phyloP scores from a whole-genome alignment of 176 grass and related monocot genomes.

The Aechmea fasciata region DNA sequence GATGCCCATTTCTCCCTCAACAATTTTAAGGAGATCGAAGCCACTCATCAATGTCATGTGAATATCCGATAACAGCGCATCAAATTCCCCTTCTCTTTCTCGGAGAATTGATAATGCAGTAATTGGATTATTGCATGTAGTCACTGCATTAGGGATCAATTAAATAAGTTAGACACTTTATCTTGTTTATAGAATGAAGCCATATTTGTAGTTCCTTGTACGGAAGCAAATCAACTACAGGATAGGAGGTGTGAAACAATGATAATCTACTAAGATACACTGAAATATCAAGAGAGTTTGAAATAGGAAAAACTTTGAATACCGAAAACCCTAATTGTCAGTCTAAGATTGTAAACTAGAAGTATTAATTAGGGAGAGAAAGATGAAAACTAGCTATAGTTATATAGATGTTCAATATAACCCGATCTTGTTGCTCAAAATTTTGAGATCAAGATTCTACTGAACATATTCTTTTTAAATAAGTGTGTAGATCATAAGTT shows the following conservation, averaged over 20 bases:
- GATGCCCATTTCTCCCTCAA: background rate
- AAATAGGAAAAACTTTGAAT: background rate
- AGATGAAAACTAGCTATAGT: too few relatives aligned
- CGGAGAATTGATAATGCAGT: conserved; percentile 1
- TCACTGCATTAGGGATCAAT: background rate
- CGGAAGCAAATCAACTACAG: background rate
- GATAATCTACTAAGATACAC: background rate
- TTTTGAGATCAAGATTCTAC: too few relatives aligned
- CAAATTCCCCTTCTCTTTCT: background rate
- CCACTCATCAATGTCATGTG: background rate
- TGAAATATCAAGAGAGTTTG: background rate
- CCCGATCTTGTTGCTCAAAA: too few relatives aligned
- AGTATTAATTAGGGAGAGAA: too few relatives aligned
- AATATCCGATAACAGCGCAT: background rate
- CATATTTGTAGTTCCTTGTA: background rate
- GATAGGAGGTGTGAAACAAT: background rate
- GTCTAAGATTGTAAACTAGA: too few relatives aligned
- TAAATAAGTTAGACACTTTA: background rate
- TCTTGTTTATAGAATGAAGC: background rate
- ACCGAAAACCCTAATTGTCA: too few relatives aligned
- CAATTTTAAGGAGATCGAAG: background rate
- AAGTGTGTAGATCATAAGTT: background rate
- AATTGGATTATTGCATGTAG: background rate
- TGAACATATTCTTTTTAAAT: background rate
- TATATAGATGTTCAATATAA: too few relatives aligned